Evolutionary conservation across 352 stramenopile species (phyloP), one percentile per base, ranked within the genome.

Genomic region (Pythium phragmitis): DNA sequence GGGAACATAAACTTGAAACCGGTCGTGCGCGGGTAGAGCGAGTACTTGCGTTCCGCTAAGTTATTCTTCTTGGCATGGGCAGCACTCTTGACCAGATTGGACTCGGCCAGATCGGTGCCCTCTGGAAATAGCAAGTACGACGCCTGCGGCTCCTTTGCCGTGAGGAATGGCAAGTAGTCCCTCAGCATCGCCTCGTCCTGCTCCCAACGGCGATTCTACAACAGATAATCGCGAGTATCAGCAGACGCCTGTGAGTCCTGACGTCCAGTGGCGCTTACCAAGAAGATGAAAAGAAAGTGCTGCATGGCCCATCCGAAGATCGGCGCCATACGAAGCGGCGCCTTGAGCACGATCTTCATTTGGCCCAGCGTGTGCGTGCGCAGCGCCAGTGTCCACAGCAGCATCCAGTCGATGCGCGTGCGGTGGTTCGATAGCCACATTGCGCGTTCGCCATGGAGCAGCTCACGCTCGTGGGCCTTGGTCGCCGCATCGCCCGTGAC

Each of bases 221-320:
- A 30, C n/a, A 52, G 8, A 52, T 17, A 14, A 5, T 2, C 9
- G 12, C 16, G 39, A 17, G 16, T 28, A 49, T 49, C 42, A 49
- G 42, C 42, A 13, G 16, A 49, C 16, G 17, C 14, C 42, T 49
- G 8, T 49, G 17, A 1, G 8, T 7, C 19, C 19, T 49, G 9
- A 19, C 4, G 19, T 17, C 30, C 33, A 11, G 61, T 56, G 45
- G 28, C 34, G n/a, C 34, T 1, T 30, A 87, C 79, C 62, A 95
- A 62, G 59, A 93, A 95, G 60, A 93, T 84, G 63, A 92, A 93
- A 41, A 91, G 69, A 41, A 95, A 93, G 65, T 88, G 77, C 73
- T 92, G 84, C 84, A 92, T 95, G 56, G 82, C 84, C 86, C 84
- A 95, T 3, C 86, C 86, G 57, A 93, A 92, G 66, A 95, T 79